Evolutionary conservation across 805 yeast species (phyloP).

Genomic region (Metschnikowia aberdeeniae): DNA sequence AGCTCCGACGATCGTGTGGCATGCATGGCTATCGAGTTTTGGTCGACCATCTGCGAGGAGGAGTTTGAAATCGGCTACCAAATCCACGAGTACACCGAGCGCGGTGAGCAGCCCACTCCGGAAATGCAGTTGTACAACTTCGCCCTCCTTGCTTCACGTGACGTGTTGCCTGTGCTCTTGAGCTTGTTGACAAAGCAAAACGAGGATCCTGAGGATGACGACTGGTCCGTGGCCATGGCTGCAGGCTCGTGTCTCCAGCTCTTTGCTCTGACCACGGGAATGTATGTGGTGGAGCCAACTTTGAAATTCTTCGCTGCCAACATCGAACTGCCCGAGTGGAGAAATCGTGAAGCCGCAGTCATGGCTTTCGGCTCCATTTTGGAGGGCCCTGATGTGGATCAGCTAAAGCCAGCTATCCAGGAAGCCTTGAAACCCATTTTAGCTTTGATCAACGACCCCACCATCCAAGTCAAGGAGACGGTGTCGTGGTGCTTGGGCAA

Average conservation of each 20-base stretch:
- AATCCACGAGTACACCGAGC: slow-evolving; percentile 52
- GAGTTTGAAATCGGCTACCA: slow-evolving; percentile 78
- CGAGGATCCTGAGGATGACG: slow-evolving; percentile 92
- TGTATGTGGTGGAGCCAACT: slow-evolving; percentile 81
- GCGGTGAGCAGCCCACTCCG: slow-evolving; percentile 27
- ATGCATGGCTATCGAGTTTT: slow-evolving; percentile 97
- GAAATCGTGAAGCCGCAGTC: slow-evolving; percentile 92
- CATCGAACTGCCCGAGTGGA: slow-evolving; percentile 60
- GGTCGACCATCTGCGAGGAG: slow-evolving; percentile 99
- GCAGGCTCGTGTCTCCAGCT: slow-evolving; percentile 96
- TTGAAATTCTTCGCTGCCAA: slow-evolving; percentile 77
- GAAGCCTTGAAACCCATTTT: slow-evolving; percentile 84
- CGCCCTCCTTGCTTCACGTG: slow-evolving; percentile 77
- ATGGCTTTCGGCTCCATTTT: slow-evolving; percentile 98
- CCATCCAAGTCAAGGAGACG: slow-evolving; percentile 88
- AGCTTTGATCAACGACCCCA: slow-evolving; percentile 65
- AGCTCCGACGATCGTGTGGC: slow-evolving; percentile 80
- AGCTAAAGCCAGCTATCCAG: slow-evolving; percentile 61
- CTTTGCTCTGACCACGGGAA: slow-evolving; percentile 87
- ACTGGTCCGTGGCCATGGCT: slow-evolving; percentile 98
- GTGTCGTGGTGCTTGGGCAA: slow-evolving; percentile 98
- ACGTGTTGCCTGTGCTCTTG: slow-evolving; percentile 84
- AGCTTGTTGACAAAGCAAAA: slow-evolving; percentile 79
- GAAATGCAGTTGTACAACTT: slow-evolving; percentile 65
- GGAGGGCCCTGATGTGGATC: slow-evolving; percentile 84